These are phyloP conservation scores for Phytophthora chlamydospora DNA, from an alignment of 352 stramenopile species.

Conservation along the genomic window DNA sequence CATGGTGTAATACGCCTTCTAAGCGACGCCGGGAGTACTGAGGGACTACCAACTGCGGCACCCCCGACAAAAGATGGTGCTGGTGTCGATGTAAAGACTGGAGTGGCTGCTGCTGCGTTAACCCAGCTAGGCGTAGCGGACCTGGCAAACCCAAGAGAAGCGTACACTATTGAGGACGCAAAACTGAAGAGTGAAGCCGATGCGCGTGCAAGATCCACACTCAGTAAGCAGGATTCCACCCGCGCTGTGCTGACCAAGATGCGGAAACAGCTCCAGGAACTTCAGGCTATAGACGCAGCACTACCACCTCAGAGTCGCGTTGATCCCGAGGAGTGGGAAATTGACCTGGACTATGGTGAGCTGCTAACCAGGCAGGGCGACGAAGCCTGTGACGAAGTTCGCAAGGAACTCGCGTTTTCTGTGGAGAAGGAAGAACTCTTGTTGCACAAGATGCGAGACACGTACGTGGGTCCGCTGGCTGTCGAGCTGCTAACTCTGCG, in stretches of 20 bases:
- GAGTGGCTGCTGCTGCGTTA: conserved; percentile 23
- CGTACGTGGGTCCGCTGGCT: conserved; percentile 71
- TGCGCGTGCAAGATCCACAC: conserved; percentile 49
- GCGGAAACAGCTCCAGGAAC: conserved; percentile 75
- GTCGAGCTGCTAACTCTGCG: conserved; percentile 80
- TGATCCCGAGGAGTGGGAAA: conserved; percentile 79
- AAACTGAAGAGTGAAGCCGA: conserved; percentile 92
- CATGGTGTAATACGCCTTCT: conserved; percentile 55
- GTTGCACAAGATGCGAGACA: conserved; percentile 86
- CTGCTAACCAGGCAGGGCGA: conserved; percentile 68
- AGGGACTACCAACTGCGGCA: conserved; percentile 32
- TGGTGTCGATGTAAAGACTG: conserved; percentile 12
- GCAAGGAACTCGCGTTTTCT: conserved; percentile 81
- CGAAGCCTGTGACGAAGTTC: conserved; percentile 88
- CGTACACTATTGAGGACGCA: conserved; percentile 94
- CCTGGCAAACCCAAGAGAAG: conserved; percentile 65
- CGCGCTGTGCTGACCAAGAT: conserved; percentile 86
- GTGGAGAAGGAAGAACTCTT: conserved; percentile 82
- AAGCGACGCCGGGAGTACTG: conserved; percentile 42
- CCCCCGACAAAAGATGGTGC: conserved; percentile 17
- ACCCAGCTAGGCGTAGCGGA: conserved; percentile 65
- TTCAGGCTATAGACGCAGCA: conserved; percentile 65
- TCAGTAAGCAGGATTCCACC: conserved; percentile 90
- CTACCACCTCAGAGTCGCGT: conserved; percentile 64
- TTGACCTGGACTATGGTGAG: conserved; percentile 90